Percentiles rank a stretch among this genome's conserved stretches.
phyloP scores from a whole-genome alignment of 495 filamentous ascomycete genomes.

The Paragyromitra xinjiangensis region DNA sequence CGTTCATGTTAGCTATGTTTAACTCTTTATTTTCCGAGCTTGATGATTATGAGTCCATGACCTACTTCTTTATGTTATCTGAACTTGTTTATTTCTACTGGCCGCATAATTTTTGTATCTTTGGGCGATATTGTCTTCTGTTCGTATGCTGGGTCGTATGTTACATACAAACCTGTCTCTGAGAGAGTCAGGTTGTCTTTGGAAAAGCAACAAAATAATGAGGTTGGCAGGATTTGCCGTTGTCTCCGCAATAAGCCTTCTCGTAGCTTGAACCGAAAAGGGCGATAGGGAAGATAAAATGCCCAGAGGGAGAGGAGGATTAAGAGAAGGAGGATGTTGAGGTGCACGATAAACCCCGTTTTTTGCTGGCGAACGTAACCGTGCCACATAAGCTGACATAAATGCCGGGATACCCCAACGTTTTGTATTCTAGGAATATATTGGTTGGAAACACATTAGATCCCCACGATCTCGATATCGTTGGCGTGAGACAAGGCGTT shows the following conservation, averaged over 20 bases:
- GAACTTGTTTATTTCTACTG: conserved; percentile 1
- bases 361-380: conserved; percentile 21
- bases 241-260: background rate
- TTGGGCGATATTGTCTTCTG: background rate
- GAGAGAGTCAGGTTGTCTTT: background rate
- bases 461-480: conserved; percentile 7
- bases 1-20: conserved; percentile 31
- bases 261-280: background rate
- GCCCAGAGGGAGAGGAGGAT: background rate
- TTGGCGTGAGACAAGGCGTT: background rate
- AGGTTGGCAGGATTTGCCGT: background rate
- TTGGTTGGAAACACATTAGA: conserved; percentile 27
- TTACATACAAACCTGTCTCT: background rate
- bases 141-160: background rate
- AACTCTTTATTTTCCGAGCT: conserved; percentile 1
- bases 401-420: conserved; percentile 17
- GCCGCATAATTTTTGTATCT: conserved; percentile 12
- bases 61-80: conserved; percentile 17
- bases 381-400: conserved; percentile 35
- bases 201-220: background rate
- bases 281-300: background rate
- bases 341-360: conserved; percentile 11
- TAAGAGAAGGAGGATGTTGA: background rate
- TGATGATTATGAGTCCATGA: conserved; percentile 18
- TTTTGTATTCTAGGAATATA: conserved; percentile 25